phyloP scores from a whole-genome alignment of 768 basidiomycete species.

The Mycena vulgaris region DNA sequence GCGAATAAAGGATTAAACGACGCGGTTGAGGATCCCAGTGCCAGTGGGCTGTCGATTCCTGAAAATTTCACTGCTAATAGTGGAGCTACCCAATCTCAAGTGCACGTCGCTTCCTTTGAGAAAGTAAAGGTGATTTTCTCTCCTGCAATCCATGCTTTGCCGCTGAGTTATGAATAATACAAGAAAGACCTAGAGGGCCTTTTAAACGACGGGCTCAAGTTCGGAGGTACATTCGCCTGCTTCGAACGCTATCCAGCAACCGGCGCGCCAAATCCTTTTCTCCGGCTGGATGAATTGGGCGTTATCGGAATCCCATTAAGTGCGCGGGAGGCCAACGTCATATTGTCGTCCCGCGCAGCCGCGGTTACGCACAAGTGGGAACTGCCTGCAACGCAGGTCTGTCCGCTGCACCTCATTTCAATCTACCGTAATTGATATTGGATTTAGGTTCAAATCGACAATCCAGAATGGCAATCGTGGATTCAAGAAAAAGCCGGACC shows the following conservation, averaged over 20 bases:
- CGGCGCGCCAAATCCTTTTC: slow-evolving; percentile 1
- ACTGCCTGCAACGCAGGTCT: neutral
- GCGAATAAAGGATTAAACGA: no score
- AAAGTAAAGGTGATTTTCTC: neutral
- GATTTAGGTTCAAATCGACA: neutral
- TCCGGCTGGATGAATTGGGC: neutral
- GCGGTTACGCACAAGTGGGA: neutral
- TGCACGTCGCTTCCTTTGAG: neutral
- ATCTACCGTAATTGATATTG: neutral
- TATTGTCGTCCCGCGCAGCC: neutral
- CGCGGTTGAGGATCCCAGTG: neutral
- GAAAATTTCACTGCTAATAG: neutral
- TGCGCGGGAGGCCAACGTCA: neutral
- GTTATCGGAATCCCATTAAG: neutral
- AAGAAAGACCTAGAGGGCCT: neutral
- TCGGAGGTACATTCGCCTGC: slow-evolving; percentile 1
- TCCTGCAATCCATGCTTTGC: neutral
- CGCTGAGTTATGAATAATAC: neutral
- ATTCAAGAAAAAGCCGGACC: slow-evolving; percentile 8
- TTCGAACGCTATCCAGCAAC: slow-evolving; percentile 1
- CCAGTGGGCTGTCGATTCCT: neutral
- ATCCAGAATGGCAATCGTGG: slow-evolving; percentile 6
- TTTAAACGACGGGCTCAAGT: neutral
- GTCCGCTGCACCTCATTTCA: neutral
- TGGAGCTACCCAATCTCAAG: neutral